Conservation (phyloP, 306 rosid genomes). For the Vicia faba region DNA sequence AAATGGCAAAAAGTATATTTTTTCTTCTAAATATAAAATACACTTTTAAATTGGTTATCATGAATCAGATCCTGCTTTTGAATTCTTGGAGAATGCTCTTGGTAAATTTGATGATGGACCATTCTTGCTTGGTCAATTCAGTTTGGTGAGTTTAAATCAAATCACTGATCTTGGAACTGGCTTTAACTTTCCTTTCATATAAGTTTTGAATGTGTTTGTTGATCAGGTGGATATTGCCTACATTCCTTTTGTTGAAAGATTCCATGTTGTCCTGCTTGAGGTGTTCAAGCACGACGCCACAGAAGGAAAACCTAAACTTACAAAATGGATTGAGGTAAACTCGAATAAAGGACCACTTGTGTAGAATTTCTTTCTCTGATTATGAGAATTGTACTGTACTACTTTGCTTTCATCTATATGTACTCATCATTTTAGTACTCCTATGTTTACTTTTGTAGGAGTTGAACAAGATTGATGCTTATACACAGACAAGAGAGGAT, state of each 20-base stretch:
- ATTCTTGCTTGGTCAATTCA: conserved; percentile 68
- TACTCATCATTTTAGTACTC: neutral
- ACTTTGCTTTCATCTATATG: conserved; percentile 8
- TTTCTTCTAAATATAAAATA: neutral
- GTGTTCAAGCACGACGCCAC: conserved; percentile 59
- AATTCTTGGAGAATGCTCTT: conserved; percentile 76
- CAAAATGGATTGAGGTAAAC: conserved; percentile 68
- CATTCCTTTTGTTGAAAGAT: conserved; percentile 69
- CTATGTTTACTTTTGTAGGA: conserved; percentile 48
- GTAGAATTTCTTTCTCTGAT: neutral
- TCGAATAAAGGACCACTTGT: neutral
- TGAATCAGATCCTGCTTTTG: conserved; percentile 63
- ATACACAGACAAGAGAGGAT: conserved; percentile 58
- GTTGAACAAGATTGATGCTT: conserved; percentile 66
- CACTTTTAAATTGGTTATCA: conserved; percentile 5
- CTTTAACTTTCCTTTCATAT: neutral
- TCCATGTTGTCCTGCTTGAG: conserved; percentile 56
- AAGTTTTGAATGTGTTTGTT: conserved; percentile 33
- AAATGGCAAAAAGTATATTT: neutral
- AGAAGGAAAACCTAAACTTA: conserved; percentile 74
- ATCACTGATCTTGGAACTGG: neutral
- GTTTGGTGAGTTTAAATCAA: conserved; percentile 57
- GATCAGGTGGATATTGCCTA: conserved; percentile 78
- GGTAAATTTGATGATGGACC: conserved; percentile 74
- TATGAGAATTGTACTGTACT: neutral